These are phyloP conservation scores for Aspergillus spinulosporus DNA, from an alignment of 2,329 filamentous ascomycete species.

Conservation along the genomic window DNA sequence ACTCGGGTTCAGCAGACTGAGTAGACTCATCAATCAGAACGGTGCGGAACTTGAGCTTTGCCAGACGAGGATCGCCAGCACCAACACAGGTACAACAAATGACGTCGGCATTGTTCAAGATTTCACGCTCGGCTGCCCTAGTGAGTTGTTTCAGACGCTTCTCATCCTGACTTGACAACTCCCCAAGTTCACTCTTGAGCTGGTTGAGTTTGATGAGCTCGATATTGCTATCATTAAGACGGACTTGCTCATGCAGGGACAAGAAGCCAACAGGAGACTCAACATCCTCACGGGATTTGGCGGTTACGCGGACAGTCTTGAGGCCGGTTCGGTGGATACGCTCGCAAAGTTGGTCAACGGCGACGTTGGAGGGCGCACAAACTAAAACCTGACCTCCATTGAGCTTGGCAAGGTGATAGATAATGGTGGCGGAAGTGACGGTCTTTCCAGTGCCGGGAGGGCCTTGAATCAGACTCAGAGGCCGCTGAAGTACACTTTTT, in stretches of 20 bases:
- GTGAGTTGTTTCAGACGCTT: conserved; percentile 98
- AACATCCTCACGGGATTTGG: conserved; percentile 97
- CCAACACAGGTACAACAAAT: conserved; percentile 99
- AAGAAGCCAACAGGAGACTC: conserved; percentile 97
- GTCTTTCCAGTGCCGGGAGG: conserved; percentile 98
- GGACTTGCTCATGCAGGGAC: conserved; percentile 93
- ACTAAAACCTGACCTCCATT: conserved; percentile 93
- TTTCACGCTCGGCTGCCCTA: conserved; percentile 89
- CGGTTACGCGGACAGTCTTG: conserved; percentile 96
- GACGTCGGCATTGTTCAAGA: conserved; percentile 91
- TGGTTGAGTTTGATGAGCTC: conserved; percentile 90
- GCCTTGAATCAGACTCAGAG: conserved; percentile 92
- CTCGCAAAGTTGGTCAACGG: conserved; percentile 96
- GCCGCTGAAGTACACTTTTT: conserved; percentile 89
- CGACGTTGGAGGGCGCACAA: conserved; percentile 96
- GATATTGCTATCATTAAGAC: conserved; percentile 93
- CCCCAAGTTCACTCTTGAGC: conserved; percentile 86
- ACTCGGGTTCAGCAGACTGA: conserved; percentile 96
- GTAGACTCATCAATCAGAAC: conserved; percentile 98
- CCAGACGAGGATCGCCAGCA: conserved; percentile 88
- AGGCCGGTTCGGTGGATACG: conserved; percentile 91
- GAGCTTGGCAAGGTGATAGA: conserved; percentile 94
- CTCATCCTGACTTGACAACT: conserved; percentile 91
- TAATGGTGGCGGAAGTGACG: conserved; percentile 96
- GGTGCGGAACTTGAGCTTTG: conserved; percentile 98